These are phyloP conservation scores for Saccharomycopsis hybrid DNA, from an alignment of 1,139 yeast genomes.

Conservation along the genomic window DNA sequence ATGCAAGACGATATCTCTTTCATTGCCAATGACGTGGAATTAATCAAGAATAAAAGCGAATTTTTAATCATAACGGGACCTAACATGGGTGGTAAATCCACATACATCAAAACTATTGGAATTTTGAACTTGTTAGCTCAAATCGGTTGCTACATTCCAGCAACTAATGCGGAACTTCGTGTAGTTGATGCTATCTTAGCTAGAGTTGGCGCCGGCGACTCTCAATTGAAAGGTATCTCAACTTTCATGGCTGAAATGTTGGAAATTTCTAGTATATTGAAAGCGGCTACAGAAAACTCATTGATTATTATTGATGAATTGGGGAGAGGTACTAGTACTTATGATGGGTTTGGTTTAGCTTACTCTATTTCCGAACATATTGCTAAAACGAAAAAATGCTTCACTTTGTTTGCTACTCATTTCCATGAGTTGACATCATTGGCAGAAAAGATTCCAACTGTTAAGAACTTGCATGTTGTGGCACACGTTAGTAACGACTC, in stretches of 20 bases:
- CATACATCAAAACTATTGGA: conserved; percentile 88
- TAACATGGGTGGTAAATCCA: conserved; percentile 97
- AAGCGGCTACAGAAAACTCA: conserved; percentile 78
- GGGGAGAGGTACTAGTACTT: conserved; percentile 95
- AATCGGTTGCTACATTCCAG: conserved; percentile 88
- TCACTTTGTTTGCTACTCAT: conserved; percentile 91
- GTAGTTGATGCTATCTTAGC: conserved; percentile 89
- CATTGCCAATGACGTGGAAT: conserved; percentile 75
- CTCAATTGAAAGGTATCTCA: conserved; percentile 92
- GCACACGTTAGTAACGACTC: conserved; percentile 64
- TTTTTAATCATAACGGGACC: conserved; percentile 93
- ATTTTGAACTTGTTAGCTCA: conserved; percentile 87
- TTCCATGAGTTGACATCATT: conserved; percentile 89
- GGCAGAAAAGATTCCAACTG: conserved; percentile 53
- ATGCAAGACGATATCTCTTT: conserved; percentile 83
- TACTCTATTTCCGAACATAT: conserved; percentile 93
- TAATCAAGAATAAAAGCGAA: conserved; percentile 46
- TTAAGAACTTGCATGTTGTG: conserved; percentile 83
- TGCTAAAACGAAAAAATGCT: conserved; percentile 62
- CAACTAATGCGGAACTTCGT: conserved; percentile 63
- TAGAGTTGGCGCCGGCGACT: conserved; percentile 98
- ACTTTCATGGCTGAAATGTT: conserved; percentile 98
- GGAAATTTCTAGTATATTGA: conserved; percentile 87
- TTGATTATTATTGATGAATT: conserved; percentile 89
- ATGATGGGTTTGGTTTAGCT: conserved; percentile 96